These are phyloP conservation scores for Lasiodiplodia sp. DNA, from an alignment of 2,329 filamentous ascomycete genomes.

Conservation along the genomic window DNA sequence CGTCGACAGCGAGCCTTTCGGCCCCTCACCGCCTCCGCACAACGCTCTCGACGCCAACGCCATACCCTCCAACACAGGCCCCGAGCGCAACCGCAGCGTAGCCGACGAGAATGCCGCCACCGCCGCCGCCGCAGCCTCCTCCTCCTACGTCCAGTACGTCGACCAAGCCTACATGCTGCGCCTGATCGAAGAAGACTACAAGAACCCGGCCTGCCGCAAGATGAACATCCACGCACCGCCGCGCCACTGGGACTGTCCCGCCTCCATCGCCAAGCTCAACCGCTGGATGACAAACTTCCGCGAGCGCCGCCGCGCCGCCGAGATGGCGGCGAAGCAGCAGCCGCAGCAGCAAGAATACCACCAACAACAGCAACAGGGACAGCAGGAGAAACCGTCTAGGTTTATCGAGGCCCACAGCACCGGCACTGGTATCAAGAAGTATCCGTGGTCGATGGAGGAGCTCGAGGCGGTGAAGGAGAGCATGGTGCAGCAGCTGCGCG, in stretches of 20 bases:
- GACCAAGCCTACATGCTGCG: constrained; percentile 5
- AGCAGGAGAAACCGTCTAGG: too few relatives aligned
- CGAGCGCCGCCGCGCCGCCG: background rate
- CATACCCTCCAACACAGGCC: background rate
- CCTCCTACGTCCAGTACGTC: background rate
- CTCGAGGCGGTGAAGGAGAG: background rate
- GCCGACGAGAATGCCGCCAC: background rate
- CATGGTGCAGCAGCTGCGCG: background rate
- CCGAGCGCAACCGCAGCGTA: background rate
- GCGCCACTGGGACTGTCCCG: background rate
- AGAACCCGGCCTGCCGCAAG: background rate
- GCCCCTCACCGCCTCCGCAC: background rate
- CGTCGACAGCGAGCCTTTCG: background rate
- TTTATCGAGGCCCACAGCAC: too few relatives aligned
- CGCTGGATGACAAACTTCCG: background rate
- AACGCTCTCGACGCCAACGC: background rate
- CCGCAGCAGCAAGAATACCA: background rate
- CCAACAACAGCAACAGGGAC: too few relatives aligned
- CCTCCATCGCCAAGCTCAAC: background rate
- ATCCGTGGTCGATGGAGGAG: background rate
- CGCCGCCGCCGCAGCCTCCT: too few relatives aligned
- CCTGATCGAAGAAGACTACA: constrained; percentile 1
- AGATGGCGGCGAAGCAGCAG: background rate
- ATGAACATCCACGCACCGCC: constrained; percentile 18
- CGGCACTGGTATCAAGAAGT: too few relatives aligned